Conservation (phyloP, 495 filamentous ascomycete species). For the Trichoderma asperelloides region DNA sequence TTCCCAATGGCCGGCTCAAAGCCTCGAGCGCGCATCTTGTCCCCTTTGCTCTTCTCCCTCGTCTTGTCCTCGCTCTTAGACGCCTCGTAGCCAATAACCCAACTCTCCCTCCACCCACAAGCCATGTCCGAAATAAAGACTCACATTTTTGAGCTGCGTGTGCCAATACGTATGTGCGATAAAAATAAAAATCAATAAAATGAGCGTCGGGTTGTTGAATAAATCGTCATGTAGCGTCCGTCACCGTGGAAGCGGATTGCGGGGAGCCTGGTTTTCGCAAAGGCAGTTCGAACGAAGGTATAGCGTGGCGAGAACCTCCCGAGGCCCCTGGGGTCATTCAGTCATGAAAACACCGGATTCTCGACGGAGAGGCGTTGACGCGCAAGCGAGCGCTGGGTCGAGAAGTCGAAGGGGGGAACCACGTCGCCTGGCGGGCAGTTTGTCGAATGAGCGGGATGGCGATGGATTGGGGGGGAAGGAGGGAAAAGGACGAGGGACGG, state of each 20-base stretch:
- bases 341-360: not conserved
- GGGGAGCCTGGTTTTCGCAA: not conserved
- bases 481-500: not conserved
- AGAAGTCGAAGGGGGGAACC: constrained; percentile 6
- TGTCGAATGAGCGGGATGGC: constrained; percentile 9
- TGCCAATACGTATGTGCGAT: not conserved
- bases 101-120: not conserved
- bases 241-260: not conserved
- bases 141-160: not conserved
- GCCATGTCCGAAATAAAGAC: not conserved
- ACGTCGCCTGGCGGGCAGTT: constrained; percentile 8
- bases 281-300: not conserved
- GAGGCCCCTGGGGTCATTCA: constrained; percentile 3
- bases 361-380: not conserved
- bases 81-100: not conserved
- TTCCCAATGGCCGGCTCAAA: not conserved
- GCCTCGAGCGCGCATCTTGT: not conserved
- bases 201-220: not conserved
- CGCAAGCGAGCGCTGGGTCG: constrained; percentile 10
- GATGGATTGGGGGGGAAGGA: not conserved
- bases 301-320: not conserved
- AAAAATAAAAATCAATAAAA: not conserved
- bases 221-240: constrained; percentile 4
- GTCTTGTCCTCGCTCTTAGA: not conserved
- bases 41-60: not conserved